Evolutionary conservation across 208 protist genomes (phyloP).

Genomic region (Trypanosoma lewisi): DNA sequence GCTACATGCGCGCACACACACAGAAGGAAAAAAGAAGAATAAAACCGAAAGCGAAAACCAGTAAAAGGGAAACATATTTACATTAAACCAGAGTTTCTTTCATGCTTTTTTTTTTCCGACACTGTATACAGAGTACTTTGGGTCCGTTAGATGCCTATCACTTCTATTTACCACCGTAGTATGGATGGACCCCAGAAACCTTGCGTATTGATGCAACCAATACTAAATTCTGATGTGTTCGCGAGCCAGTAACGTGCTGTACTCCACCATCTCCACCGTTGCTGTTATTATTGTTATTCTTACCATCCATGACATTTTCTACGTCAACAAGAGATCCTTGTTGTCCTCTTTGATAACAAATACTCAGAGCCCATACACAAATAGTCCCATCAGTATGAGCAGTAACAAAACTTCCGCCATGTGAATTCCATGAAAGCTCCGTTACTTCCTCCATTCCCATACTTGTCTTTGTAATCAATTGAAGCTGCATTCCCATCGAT

Average conservation of each 20-base stretch:
- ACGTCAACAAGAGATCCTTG: neutral
- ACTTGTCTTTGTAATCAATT: constrained; percentile 39
- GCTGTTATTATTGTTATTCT: no score
- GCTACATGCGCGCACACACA: no score
- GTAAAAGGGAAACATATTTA: neutral
- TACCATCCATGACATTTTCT: neutral
- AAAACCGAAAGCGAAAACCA: constrained; percentile 1
- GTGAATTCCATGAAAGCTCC: constrained; percentile 78
- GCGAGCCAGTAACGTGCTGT: constrained; percentile 3
- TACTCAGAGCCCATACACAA: constrained; percentile 60
- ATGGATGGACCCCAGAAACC: constrained; percentile 52
- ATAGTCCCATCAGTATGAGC: constrained; percentile 73
- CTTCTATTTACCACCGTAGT: constrained; percentile 28
- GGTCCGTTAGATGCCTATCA: neutral
- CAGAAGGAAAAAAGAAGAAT: neutral
- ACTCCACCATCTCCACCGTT: neutral
- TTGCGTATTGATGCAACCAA: constrained; percentile 43
- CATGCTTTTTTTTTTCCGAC: no score
- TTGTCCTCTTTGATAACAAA: constrained; percentile 34
- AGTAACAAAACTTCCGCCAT: constrained; percentile 77
- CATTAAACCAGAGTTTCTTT: neutral
- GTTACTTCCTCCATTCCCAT: constrained; percentile 53
- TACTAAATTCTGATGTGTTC: constrained; percentile 21
- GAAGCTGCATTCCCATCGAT: constrained; percentile 26
- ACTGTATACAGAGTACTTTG: neutral